These are phyloP conservation scores for Capsicum chinense DNA, from an alignment of 257 asterid species.

Conservation along the genomic window DNA sequence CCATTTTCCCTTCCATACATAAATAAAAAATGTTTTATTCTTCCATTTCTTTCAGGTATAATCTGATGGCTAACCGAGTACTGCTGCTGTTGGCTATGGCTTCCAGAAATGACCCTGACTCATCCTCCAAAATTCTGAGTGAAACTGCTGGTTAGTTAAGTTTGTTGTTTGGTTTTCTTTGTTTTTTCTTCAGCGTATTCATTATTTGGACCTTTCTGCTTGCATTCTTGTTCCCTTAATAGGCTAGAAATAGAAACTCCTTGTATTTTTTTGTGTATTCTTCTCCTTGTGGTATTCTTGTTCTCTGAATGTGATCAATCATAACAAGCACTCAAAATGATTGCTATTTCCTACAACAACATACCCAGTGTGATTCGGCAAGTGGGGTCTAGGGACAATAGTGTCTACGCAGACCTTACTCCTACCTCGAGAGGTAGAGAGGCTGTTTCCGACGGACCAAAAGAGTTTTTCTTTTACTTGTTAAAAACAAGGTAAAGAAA, in stretches of 20 bases:
- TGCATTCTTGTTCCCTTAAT: constrained; percentile 8
- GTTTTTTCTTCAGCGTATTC: not conserved
- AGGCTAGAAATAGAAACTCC: not conserved
- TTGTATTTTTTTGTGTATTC: not conserved
- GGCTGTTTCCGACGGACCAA: not conserved
- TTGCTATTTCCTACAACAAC: not conserved
- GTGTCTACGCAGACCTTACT: too few relatives aligned
- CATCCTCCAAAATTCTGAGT: constrained; percentile 64
- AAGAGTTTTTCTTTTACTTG: not conserved
- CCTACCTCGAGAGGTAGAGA: too few relatives aligned
- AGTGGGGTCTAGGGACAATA: too few relatives aligned
- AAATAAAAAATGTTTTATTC: constrained; percentile 22
- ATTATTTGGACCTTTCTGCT: not conserved
- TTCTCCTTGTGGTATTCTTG: constrained; percentile 20
- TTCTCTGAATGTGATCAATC: not conserved
- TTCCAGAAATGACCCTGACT: constrained; percentile 73
- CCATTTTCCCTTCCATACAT: constrained; percentile 7
- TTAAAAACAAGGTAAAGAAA: not conserved
- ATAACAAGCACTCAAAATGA: constrained; percentile 10
- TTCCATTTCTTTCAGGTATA: constrained; percentile 70
- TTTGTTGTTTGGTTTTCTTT: not conserved
- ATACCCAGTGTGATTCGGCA: too few relatives aligned
- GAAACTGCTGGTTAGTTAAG: constrained; percentile 78
- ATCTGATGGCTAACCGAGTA: constrained; percentile 97
- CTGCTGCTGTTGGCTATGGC: constrained; percentile 92